These are phyloP conservation scores for Corrigiola litoralis DNA, from an alignment of 179 eudicot species.

Conservation along the genomic window DNA sequence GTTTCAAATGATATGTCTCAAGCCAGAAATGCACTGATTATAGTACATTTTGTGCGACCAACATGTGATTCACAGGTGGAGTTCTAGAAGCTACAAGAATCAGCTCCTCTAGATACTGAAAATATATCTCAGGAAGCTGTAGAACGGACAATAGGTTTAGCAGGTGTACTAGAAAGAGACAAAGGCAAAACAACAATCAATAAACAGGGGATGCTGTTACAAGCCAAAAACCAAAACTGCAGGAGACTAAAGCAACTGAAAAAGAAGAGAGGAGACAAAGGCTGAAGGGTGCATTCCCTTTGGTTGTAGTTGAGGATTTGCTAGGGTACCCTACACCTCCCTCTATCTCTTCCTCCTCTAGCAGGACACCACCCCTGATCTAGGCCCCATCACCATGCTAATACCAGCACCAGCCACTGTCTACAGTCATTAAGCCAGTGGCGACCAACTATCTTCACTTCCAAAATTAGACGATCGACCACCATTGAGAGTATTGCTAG, in stretches of 20 bases:
- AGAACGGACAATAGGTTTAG: slow-evolving; percentile 22
- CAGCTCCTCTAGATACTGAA: slow-evolving; percentile 6
- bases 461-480: slow-evolving; percentile 27
- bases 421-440: slow-evolving; percentile 44
- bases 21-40: background rate
- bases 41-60: background rate
- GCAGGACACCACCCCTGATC: background rate
- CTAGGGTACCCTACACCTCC: slow-evolving; percentile 64
- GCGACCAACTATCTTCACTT: slow-evolving; percentile 47
- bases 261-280: slow-evolving; percentile 54
- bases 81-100: slow-evolving; percentile 20
- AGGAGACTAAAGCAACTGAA: slow-evolving; percentile 18
- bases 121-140: background rate
- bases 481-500: slow-evolving; percentile 27
- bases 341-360: slow-evolving; percentile 43
- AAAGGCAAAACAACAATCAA: slow-evolving; percentile 19
- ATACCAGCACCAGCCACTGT: slow-evolving; percentile 9
- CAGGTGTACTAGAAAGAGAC: slow-evolving; percentile 8
- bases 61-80: slow-evolving; percentile 36
- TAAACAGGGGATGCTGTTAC: slow-evolving; percentile 2
- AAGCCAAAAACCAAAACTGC: background rate
- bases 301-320: slow-evolving; percentile 43
- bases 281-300: slow-evolving; percentile 73
- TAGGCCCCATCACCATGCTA: slow-evolving; percentile 23
- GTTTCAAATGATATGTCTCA: background rate